Evolutionary conservation across 2,329 filamentous ascomycete species (phyloP).

Genomic region (Lachnellula cervina): DNA sequence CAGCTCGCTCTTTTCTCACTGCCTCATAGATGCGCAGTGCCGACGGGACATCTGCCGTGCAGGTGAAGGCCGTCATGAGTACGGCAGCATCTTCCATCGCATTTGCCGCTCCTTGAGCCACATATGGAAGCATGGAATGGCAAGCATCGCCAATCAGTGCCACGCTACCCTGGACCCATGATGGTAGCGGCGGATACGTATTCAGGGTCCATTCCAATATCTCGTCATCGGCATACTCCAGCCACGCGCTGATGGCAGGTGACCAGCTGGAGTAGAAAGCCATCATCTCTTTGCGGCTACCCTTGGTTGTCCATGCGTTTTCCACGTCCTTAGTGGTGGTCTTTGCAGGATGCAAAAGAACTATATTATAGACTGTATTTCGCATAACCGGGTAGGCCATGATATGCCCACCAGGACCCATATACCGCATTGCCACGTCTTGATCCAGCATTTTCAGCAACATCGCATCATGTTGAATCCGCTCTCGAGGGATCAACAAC

Average conservation of each 20-base stretch:
- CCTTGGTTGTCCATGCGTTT: slow-evolving; percentile 6
- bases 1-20: no score
- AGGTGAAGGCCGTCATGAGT: no score
- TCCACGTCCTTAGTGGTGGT: slow-evolving; percentile 27
- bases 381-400: slow-evolving; percentile 28
- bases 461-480: slow-evolving; percentile 40
- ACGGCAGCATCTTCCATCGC: no score
- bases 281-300: slow-evolving; percentile 5
- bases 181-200: slow-evolving; percentile 2
- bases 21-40: no score
- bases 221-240: slow-evolving; percentile 4
- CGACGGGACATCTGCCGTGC: no score
- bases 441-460: slow-evolving; percentile 51
- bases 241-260: neutral
- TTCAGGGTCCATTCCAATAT: slow-evolving; percentile 7
- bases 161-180: neutral
- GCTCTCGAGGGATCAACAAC: slow-evolving; percentile 45
- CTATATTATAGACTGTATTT: slow-evolving; percentile 20
- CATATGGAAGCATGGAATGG: no score
- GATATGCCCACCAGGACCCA: slow-evolving; percentile 25
- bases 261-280: slow-evolving; percentile 5
- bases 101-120: no score
- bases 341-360: slow-evolving; percentile 16
- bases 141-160: slow-evolving; percentile 38
- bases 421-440: slow-evolving; percentile 42